Base-by-base conservation (phyloP, 306 rosid species). In the Erythrophleum fordii region DNA sequence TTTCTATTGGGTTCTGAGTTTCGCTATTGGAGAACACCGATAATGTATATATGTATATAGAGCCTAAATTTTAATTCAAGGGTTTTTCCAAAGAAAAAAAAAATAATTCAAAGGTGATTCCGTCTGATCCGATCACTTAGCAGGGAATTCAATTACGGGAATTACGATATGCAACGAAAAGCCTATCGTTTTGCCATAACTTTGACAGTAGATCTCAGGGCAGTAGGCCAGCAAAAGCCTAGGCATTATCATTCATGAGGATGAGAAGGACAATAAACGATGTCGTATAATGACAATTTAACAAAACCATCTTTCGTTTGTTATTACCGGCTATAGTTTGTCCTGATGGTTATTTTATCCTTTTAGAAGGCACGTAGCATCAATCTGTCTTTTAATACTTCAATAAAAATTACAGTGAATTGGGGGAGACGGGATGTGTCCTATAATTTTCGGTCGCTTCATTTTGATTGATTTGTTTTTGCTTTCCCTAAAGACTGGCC, bases 1-100 rank as follows among this genome's bases (percentile, higher is more conserved):
- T 95, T 81, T 81, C 75, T 18, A 0, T 22, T 66, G n/a, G 35
- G 53, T 41, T 68, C 53, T 17, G 31, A n/a, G 29, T 5, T 39
- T 39, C n/a, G 51, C 51, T 39, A 5, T 16, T 23, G 11, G 25
- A 51, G n/a, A 49, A 0, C 17, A 26, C 39, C 8, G 44, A 51
- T 26, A 7, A 1, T 41, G 26, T 11, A 1, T 5, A 7, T 11
- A 11, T 8, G 31, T 5, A n/a, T n/a, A n/a, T n/a, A n/a, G n/a
- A 11, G 16, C 53, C 49, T 52, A 11, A 70, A 25, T 70, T 3
- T 28, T n/a, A 48, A 49, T 31, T 51, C 73, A 41, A 41, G 5
- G 71, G 20, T 0, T n/a, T n/a, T n/a, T n/a, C n/a, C n/a, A n/a
- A n/a, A n/a, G n/a, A n/a, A n/a, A n/a, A n/a, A n/a, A n/a, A n/a